Conservation (phyloP, 169 alveolate species). For the Plasmodium inui region DNA sequence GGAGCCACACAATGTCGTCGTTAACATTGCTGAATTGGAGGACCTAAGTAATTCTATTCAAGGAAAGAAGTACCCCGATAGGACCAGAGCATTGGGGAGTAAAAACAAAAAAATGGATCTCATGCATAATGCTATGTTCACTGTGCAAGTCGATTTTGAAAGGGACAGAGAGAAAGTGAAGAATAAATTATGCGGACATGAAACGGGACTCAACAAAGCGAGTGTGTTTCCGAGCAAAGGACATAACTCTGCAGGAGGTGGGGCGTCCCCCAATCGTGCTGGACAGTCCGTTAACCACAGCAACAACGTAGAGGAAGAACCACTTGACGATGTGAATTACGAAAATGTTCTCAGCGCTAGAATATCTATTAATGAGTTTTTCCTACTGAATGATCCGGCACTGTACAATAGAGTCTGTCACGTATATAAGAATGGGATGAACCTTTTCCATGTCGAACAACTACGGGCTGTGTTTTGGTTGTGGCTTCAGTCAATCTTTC, state of each 20-base stretch:
- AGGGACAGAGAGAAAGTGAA: conserved; percentile 4
- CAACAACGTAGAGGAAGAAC: not conserved
- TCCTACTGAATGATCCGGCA: conserved; percentile 12
- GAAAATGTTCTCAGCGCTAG: conserved; percentile 22
- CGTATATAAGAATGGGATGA: conserved; percentile 32
- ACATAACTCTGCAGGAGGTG: not conserved
- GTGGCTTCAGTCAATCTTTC: conserved; percentile 68
- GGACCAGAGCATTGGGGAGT: not conserved
- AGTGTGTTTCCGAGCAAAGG: not conserved
- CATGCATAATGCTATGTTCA: conserved; percentile 36
- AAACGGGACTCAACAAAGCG: not conserved
- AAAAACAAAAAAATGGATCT: conserved; percentile 28
- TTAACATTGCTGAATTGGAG: not conserved
- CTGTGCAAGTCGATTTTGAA: conserved; percentile 34
- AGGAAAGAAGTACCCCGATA: not conserved
- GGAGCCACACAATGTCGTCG: conserved; percentile 29
- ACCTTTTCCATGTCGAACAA: conserved; percentile 37
- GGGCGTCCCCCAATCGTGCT: no score
- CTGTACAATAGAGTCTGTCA: conserved; percentile 46
- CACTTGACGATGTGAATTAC: conserved; percentile 13
- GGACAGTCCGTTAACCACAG: not conserved
- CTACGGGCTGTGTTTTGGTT: conserved; percentile 68
- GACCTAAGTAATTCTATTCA: not conserved
- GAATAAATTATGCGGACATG: not conserved
- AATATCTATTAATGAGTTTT: conserved; percentile 42